Evolutionary conservation across 495 filamentous ascomycete genomes (phyloP).

Genomic region (Lasiosphaeria miniovina): DNA sequence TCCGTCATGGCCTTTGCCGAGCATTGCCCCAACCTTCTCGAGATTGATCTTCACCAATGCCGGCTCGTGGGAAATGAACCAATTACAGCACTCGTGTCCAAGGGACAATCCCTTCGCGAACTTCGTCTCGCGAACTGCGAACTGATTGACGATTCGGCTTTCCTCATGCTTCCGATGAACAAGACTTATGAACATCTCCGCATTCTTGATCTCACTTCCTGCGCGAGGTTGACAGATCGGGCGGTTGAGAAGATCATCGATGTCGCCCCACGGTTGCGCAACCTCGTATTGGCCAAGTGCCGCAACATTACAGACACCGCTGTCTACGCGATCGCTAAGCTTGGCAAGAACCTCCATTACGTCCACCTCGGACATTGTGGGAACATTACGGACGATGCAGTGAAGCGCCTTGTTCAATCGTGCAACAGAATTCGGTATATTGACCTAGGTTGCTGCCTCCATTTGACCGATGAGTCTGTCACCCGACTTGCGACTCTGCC

Average conservation of each 20-base stretch:
- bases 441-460: slow-evolving; percentile 90
- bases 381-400: slow-evolving; percentile 82
- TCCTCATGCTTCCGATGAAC: slow-evolving; percentile 70
- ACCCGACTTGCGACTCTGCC: slow-evolving; percentile 79
- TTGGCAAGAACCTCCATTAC: slow-evolving; percentile 95
- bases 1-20: slow-evolving; percentile 82
- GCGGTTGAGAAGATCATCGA: slow-evolving; percentile 83
- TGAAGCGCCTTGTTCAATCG: slow-evolving; percentile 72
- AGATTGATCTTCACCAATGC: slow-evolving; percentile 93
- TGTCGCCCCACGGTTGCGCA: slow-evolving; percentile 82
- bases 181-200: slow-evolving; percentile 78
- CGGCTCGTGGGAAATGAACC: slow-evolving; percentile 73
- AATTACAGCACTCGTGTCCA: slow-evolving; percentile 70
- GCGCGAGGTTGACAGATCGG: slow-evolving; percentile 74
- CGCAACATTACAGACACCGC: slow-evolving; percentile 84
- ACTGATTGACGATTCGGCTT: slow-evolving; percentile 78
- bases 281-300: slow-evolving; percentile 93
- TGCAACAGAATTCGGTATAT: slow-evolving; percentile 98
- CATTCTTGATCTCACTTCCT: slow-evolving; percentile 91
- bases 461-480: slow-evolving; percentile 85
- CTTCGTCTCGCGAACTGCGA: slow-evolving; percentile 81
- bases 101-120: slow-evolving; percentile 79
- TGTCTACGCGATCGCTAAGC: slow-evolving; percentile 78
- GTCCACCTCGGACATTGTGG: slow-evolving; percentile 93
- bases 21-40: slow-evolving; percentile 85